These are phyloP conservation scores for Inga laurina DNA, from an alignment of 306 rosid genomes.

Conservation along the genomic window DNA sequence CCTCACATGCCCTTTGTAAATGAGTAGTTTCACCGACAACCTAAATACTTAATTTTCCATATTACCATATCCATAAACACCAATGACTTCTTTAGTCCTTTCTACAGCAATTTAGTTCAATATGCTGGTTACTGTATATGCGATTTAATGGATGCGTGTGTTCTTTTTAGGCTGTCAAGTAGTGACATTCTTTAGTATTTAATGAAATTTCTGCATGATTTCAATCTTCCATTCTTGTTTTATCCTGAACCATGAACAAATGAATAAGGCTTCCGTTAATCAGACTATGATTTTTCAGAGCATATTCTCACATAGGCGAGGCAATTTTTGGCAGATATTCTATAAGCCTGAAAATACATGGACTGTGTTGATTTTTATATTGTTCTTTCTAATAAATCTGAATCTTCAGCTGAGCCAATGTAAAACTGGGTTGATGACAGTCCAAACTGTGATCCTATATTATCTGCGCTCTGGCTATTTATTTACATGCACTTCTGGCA, in stretches of 20 bases:
- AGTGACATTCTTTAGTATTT: background rate
- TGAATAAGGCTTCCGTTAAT: background rate
- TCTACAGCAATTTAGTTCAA: background rate
- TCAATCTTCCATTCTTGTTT: constrained; percentile 1
- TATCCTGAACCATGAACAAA: constrained; percentile 17
- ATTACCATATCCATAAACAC: background rate
- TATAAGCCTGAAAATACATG: constrained; percentile 4
- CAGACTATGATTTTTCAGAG: background rate
- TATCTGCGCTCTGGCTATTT: background rate
- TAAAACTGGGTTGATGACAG: constrained; percentile 19
- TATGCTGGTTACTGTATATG: background rate
- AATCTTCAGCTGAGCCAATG: background rate
- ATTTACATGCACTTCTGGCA: constrained; percentile 15
- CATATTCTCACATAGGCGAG: background rate
- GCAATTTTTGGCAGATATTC: constrained; percentile 3
- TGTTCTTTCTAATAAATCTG: constrained; percentile 12
- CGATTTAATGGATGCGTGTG: background rate
- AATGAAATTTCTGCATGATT: background rate
- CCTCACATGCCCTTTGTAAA: background rate
- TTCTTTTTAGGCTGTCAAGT: background rate
- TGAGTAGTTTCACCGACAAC: background rate
- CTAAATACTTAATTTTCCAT: background rate
- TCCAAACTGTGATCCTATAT: constrained; percentile 24
- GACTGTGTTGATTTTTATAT: background rate
- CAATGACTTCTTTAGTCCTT: background rate